phyloP scores from a whole-genome alignment of 495 filamentous ascomycete species.

The Extremus antarcticus region DNA sequence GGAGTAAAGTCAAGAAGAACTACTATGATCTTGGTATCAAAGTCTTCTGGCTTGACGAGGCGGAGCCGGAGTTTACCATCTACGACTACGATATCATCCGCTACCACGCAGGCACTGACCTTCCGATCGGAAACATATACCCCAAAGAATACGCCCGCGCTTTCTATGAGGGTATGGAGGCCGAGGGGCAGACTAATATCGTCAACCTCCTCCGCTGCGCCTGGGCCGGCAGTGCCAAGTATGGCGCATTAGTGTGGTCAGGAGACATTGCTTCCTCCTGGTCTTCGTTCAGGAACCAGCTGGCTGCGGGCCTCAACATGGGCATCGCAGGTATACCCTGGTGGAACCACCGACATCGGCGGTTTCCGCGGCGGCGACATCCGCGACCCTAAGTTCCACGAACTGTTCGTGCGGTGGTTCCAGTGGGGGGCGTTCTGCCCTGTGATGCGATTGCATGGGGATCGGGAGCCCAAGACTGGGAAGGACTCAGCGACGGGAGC shows the following conservation, averaged over 20 bases:
- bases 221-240: slow-evolving; percentile 49
- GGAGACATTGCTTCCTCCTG: slow-evolving; percentile 49
- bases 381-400: slow-evolving; percentile 40
- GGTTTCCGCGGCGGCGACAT: slow-evolving; percentile 50
- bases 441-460: slow-evolving; percentile 49
- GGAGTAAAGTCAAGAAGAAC: slow-evolving; percentile 42
- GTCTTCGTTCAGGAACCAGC: slow-evolving; percentile 43
- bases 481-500: slow-evolving; percentile 23
- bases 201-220: slow-evolving; percentile 49
- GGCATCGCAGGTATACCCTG: slow-evolving; percentile 46
- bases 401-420: slow-evolving; percentile 51
- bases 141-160: slow-evolving; percentile 43
- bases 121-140: slow-evolving; percentile 46
- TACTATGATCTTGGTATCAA: slow-evolving; percentile 48
- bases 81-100: slow-evolving; percentile 52
- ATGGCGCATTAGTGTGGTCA: slow-evolving; percentile 49
- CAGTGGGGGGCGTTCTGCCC: slow-evolving; percentile 52
- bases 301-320: slow-evolving; percentile 48
- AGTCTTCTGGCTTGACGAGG: slow-evolving; percentile 52
- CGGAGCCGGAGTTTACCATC: slow-evolving; percentile 46
- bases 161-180: slow-evolving; percentile 47
- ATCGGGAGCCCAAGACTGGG: slow-evolving; percentile 37
- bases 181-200: slow-evolving; percentile 38
- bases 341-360: slow-evolving; percentile 52
- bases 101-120: slow-evolving; percentile 42